Evolutionary conservation across 1,139 yeast species (phyloP).

Genomic region (Debaryomycetaceae sp.): DNA sequence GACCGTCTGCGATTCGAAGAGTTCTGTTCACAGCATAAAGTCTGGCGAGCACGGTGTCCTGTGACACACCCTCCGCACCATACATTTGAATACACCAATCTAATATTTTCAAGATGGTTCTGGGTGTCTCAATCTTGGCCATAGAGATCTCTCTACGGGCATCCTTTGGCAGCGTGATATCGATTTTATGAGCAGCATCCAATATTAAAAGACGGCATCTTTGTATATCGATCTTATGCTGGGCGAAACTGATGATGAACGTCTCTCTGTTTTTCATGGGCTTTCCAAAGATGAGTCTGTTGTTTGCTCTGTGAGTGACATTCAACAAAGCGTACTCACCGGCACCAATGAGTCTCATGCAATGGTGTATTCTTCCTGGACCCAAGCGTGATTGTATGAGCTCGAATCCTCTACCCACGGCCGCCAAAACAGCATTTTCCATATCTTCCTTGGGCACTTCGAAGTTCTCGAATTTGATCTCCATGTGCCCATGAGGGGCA

Average conservation of each 20-base stretch:
- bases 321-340: slow-evolving; percentile 59
- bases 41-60: slow-evolving; percentile 60
- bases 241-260: slow-evolving; percentile 52
- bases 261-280: slow-evolving; percentile 53
- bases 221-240: slow-evolving; percentile 55
- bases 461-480: slow-evolving; percentile 51
- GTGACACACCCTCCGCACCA: slow-evolving; percentile 69
- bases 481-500: slow-evolving; percentile 76
- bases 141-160: slow-evolving; percentile 62
- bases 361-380: slow-evolving; percentile 73
- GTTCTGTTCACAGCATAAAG: slow-evolving; percentile 58
- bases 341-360: slow-evolving; percentile 67
- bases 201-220: slow-evolving; percentile 57
- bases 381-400: slow-evolving; percentile 69
- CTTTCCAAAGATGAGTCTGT: slow-evolving; percentile 56
- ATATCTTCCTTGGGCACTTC: slow-evolving; percentile 44
- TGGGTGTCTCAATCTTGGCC: slow-evolving; percentile 68
- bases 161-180: slow-evolving; percentile 50
- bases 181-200: slow-evolving; percentile 66
- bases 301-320: slow-evolving; percentile 53
- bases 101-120: slow-evolving; percentile 48
- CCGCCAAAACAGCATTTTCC: slow-evolving; percentile 40
- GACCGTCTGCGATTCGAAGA: slow-evolving; percentile 70
- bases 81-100: slow-evolving; percentile 70
- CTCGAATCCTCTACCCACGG: slow-evolving; percentile 62